These are phyloP conservation scores for Leccinum pachyderme DNA, from an alignment of 1,284 basidiomycete species.

Conservation along the genomic window DNA sequence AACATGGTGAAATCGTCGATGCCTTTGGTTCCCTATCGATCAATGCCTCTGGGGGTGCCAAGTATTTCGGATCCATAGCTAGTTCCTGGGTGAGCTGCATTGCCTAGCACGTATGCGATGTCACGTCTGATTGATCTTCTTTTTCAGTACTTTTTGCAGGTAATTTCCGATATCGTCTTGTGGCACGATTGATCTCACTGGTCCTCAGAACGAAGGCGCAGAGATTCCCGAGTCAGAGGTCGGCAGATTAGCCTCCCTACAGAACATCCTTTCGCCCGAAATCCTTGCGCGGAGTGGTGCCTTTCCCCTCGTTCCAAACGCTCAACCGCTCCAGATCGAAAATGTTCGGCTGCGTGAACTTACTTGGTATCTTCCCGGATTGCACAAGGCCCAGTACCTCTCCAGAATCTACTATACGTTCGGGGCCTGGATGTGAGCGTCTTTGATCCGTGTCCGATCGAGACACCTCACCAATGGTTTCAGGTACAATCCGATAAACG, in stretches of 20 bases:
- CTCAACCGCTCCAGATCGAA: conserved; percentile 42
- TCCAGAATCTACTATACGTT: conserved; percentile 64
- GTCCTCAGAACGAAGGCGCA: conserved; percentile 52
- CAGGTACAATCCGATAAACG: conserved; percentile 73
- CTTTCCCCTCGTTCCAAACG: conserved; percentile 58
- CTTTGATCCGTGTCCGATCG: conserved; percentile 1
- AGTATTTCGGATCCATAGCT: conserved; percentile 71
- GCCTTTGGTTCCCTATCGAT: conserved; percentile 76
- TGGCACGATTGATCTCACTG: conserved; percentile 10
- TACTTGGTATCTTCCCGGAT: conserved; percentile 66
- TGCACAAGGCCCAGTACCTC: conserved; percentile 56
- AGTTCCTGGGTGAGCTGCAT: conserved; percentile 61
- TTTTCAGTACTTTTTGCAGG: conserved; percentile 70
- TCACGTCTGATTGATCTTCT: neutral
- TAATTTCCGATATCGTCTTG: conserved; percentile 27
- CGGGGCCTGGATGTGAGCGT: conserved; percentile 71
- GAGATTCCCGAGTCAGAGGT: conserved; percentile 52
- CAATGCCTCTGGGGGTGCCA: conserved; percentile 63
- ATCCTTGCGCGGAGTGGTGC: conserved; percentile 62
- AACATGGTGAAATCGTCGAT: conserved; percentile 67
- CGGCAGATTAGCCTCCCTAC: conserved; percentile 47
- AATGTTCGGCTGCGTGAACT: conserved; percentile 53
- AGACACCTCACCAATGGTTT: conserved; percentile 14
- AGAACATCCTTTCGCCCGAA: conserved; percentile 55
- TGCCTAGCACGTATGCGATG: neutral